These are phyloP conservation scores for Lipomyces orientalis DNA, from an alignment of 805 yeast species.

Conservation along the genomic window DNA sequence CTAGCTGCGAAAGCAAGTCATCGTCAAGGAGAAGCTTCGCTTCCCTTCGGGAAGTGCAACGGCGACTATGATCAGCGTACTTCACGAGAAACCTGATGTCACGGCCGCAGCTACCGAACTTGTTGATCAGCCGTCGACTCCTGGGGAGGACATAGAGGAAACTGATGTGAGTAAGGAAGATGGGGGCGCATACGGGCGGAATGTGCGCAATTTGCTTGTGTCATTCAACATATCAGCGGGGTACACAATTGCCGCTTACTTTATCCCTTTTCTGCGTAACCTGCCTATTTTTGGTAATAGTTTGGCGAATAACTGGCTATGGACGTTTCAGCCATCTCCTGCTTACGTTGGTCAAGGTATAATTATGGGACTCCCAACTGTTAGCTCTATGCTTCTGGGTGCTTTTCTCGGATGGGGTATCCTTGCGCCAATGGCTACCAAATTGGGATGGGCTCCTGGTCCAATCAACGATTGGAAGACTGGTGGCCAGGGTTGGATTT, in stretches of 20 bases:
- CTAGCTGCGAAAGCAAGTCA: slow-evolving; percentile 76
- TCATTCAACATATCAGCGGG: slow-evolving; percentile 74
- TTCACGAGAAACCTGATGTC: slow-evolving; percentile 63
- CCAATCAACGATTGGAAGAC: slow-evolving; percentile 88
- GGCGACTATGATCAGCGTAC: slow-evolving; percentile 86
- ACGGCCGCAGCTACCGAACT: slow-evolving; percentile 20
- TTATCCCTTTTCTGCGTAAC: slow-evolving; percentile 68
- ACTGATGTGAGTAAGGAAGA: slow-evolving; percentile 26
- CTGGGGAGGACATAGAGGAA: slow-evolving; percentile 8
- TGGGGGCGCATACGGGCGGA: slow-evolving; percentile 48
- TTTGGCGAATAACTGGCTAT: slow-evolving; percentile 67
- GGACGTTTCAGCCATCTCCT: slow-evolving; percentile 95
- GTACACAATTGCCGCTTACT: slow-evolving; percentile 75
- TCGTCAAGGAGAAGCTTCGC: slow-evolving; percentile 82
- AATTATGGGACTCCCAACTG: slow-evolving; percentile 94
- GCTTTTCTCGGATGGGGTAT: slow-evolving; percentile 90
- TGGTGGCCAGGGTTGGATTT: slow-evolving; percentile 97
- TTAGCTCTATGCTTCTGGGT: slow-evolving; percentile 88
- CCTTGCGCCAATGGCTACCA: slow-evolving; percentile 78
- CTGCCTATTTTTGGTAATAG: slow-evolving; percentile 77
- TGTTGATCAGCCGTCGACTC: slow-evolving; percentile 24
- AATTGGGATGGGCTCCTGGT: slow-evolving; percentile 85
- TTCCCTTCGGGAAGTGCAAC: slow-evolving; percentile 98
- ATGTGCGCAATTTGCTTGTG: slow-evolving; percentile 61
- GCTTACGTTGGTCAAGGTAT: slow-evolving; percentile 98